phyloP scores from a whole-genome alignment of 108 stramenopile genomes.

The Skeletonema tropicum region DNA sequence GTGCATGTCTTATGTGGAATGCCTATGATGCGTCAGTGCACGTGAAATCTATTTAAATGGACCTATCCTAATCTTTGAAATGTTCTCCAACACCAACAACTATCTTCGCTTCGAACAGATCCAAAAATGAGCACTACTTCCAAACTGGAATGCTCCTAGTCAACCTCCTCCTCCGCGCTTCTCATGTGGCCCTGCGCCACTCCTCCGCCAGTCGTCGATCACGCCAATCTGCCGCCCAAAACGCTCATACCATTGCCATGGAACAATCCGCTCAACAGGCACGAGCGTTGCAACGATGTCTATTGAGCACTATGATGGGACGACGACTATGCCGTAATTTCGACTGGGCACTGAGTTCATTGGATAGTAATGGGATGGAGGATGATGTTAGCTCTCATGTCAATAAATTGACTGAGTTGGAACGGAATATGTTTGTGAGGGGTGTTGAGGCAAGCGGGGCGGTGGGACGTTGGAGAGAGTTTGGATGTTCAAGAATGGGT shows the following conservation, averaged over 20 bases:
- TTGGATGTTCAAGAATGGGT: conserved; percentile 50
- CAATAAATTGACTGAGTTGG: conserved; percentile 54
- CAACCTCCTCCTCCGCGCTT: conserved; percentile 51
- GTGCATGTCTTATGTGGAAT: not conserved
- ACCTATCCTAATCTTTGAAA: not conserved
- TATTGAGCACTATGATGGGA: conserved; percentile 59
- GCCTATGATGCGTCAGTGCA: not conserved
- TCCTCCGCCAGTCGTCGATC: conserved; percentile 16
- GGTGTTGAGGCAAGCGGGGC: conserved; percentile 56
- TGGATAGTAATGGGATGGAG: conserved; percentile 41
- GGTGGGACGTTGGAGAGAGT: conserved; percentile 50
- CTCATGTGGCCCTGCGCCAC: conserved; percentile 49
- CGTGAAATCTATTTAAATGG: not conserved
- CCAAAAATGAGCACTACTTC: conserved; percentile 71
- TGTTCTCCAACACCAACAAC: not conserved
- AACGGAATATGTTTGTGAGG: conserved; percentile 53
- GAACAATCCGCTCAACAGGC: conserved; percentile 48
- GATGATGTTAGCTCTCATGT: conserved; percentile 64
- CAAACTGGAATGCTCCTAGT: conserved; percentile 55
- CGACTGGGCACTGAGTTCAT: conserved; percentile 63
- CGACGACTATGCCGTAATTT: conserved; percentile 61
- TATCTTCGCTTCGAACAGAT: conserved; percentile 34
- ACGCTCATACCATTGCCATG: conserved; percentile 42
- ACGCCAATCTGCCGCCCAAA: conserved; percentile 7
- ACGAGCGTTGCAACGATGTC: conserved; percentile 35